These are phyloP conservation scores for Eucalyptus pauciflora DNA, from an alignment of 345 rosid species.

Conservation along the genomic window DNA sequence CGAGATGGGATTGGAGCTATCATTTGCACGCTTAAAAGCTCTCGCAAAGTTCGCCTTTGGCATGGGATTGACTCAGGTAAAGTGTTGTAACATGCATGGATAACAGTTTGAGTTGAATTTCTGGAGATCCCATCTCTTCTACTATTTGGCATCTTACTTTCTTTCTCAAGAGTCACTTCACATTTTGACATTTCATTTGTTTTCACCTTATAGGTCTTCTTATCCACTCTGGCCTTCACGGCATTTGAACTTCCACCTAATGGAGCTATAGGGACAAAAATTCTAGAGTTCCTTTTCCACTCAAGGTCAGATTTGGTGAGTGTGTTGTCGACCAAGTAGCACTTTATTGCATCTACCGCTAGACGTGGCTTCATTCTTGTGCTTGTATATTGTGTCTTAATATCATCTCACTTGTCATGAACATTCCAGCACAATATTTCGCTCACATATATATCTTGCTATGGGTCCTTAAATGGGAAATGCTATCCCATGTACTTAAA, in stretches of 20 bases:
- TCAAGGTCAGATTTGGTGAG: conserved; percentile 87
- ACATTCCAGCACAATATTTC: neutral
- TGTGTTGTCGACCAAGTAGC: neutral
- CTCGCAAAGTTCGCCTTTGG: conserved; percentile 96
- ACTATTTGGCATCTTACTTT: neutral
- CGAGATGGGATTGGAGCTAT: conserved; percentile 99
- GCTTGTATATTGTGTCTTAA: neutral
- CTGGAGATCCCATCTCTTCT: neutral
- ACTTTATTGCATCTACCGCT: neutral
- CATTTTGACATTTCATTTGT: neutral
- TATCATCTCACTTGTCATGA: neutral
- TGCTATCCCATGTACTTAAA: neutral
- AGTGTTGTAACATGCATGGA: neutral
- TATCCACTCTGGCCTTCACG: conserved; percentile 89
- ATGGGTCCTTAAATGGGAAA: neutral
- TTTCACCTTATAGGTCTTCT: conserved; percentile 52
- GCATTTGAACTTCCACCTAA: conserved; percentile 99
- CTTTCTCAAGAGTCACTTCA: neutral
- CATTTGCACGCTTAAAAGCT: conserved; percentile 92
- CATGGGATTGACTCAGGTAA: conserved; percentile 95
- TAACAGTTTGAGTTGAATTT: neutral
- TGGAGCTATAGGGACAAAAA: conserved; percentile 84
- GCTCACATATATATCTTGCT: neutral
- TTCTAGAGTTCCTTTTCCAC: conserved; percentile 85
- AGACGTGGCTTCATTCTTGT: neutral